phyloP scores from a whole-genome alignment of 164 flowering plant genomes.

The Berberis thunbergii region DNA sequence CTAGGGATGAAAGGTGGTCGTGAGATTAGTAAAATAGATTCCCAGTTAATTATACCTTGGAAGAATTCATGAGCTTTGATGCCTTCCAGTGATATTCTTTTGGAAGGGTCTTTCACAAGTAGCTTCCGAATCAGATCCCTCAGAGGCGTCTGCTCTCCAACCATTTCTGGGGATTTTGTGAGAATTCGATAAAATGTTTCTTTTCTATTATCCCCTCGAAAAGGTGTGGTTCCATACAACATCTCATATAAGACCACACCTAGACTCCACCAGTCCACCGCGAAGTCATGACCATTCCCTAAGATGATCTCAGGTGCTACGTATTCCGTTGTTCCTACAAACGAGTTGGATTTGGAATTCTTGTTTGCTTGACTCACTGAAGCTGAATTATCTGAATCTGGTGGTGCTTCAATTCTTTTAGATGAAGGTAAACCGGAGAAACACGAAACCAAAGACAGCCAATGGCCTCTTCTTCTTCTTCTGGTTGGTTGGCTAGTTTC shows the following conservation, averaged over 20 bases:
- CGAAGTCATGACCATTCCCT: conserved; percentile 72
- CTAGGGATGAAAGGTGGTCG: conserved; percentile 73
- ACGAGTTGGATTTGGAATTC: conserved; percentile 54
- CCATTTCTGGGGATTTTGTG: conserved; percentile 38
- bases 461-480: conserved; percentile 13
- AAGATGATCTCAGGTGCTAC: conserved; percentile 81
- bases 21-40: conserved; percentile 26
- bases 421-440: conserved; percentile 7
- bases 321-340: conserved; percentile 97
- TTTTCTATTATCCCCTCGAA: conserved; percentile 52
- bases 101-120: conserved; percentile 55
- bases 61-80: conserved; percentile 78
- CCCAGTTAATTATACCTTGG: conserved; percentile 48
- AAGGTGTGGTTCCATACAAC: conserved; percentile 90
- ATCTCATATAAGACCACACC: conserved; percentile 81
- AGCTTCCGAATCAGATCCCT: conserved; percentile 59
- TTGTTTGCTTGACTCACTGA: neutral
- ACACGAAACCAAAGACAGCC: neutral
- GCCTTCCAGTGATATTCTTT: conserved; percentile 40
- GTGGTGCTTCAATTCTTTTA: conserved; percentile 26
- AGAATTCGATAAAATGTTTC: conserved; percentile 72
- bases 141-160: conserved; percentile 64
- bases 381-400: conserved; percentile 12
- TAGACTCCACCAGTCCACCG: conserved; percentile 87
- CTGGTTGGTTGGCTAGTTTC: neutral